Evolutionary conservation across 306 rosid genomes (phyloP).

Genomic region (Argentina anserina): DNA sequence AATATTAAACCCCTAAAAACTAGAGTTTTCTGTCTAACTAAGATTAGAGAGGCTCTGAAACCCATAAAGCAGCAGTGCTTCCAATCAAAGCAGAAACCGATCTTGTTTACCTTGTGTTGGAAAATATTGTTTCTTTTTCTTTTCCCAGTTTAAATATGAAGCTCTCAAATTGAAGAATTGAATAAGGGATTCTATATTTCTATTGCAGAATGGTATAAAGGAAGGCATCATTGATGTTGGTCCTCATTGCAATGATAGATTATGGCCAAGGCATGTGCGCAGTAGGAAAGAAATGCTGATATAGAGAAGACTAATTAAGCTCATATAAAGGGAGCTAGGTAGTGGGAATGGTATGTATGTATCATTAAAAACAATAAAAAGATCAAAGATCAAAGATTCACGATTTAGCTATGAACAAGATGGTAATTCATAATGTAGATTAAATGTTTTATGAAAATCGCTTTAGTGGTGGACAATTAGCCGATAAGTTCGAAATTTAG

Average conservation of each 20-base stretch:
- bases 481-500: no score
- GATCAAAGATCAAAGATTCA: neutral
- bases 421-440: neutral
- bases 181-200: neutral
- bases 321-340: neutral
- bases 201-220: neutral
- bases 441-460: neutral
- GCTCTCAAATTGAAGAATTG: neutral
- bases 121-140: neutral
- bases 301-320: neutral
- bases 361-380: neutral
- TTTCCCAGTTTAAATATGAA: neutral
- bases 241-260: neutral
- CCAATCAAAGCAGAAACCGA: neutral
- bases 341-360: neutral
- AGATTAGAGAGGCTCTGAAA: constrained; percentile 22
- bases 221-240: constrained; percentile 5
- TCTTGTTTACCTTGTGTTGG: neutral
- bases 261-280: constrained; percentile 8
- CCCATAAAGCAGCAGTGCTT: constrained; percentile 13
- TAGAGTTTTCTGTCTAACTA: neutral
- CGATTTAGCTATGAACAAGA: neutral
- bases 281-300: neutral
- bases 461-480: no score
- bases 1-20: neutral